A percentile compares a stretch with the other conserved stretches of the same genome.
phyloP scores from a whole-genome alignment of 768 basidiomycete genomes.

The Leccinellum rugosiceps region DNA sequence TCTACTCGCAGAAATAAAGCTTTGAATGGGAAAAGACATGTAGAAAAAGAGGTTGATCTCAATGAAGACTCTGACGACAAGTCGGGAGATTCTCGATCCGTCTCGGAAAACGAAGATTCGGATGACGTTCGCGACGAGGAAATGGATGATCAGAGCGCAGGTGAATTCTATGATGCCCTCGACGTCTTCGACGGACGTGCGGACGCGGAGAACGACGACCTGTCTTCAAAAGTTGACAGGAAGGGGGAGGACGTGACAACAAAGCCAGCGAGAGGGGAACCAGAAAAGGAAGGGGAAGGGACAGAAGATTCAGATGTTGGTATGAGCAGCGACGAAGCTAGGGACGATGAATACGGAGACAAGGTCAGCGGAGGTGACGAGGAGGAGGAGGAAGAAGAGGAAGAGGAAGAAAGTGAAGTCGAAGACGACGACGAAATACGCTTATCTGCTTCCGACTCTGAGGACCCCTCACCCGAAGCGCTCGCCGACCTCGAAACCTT shows the following conservation, averaged over 20 bases:
- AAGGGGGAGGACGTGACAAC: slow-evolving; percentile 35
- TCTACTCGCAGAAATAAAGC: slow-evolving; percentile 21
- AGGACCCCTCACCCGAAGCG: slow-evolving; percentile 50
- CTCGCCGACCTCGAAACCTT: slow-evolving; percentile 70
- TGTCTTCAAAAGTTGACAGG: slow-evolving; percentile 9
- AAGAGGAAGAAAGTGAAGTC: slow-evolving; percentile 31
- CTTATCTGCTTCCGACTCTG: slow-evolving; percentile 46
- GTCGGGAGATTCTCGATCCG: slow-evolving; percentile 17
- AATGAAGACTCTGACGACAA: slow-evolving; percentile 51
- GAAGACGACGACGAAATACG: slow-evolving; percentile 42
- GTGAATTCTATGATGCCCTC: slow-evolving; percentile 60
- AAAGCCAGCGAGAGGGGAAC: slow-evolving; percentile 49
- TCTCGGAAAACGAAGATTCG: slow-evolving; percentile 28
- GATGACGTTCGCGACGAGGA: slow-evolving; percentile 39
- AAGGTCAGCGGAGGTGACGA: slow-evolving; percentile 28
- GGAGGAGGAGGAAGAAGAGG: slow-evolving; percentile 16
- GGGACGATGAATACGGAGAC: slow-evolving; percentile 22
- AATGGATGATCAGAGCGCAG: slow-evolving; percentile 46
- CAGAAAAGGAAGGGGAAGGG: slow-evolving; percentile 28
- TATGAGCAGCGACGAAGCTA: slow-evolving; percentile 37
- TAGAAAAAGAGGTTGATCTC: slow-evolving; percentile 58
- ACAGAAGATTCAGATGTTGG: slow-evolving; percentile 25
- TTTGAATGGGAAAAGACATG: slow-evolving; percentile 23
- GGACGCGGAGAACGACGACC: slow-evolving; percentile 26
- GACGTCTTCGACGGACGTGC: slow-evolving; percentile 66